Evolutionary conservation across 2,329 filamentous ascomycete species (phyloP).

Genomic region (Claviceps paspali): DNA sequence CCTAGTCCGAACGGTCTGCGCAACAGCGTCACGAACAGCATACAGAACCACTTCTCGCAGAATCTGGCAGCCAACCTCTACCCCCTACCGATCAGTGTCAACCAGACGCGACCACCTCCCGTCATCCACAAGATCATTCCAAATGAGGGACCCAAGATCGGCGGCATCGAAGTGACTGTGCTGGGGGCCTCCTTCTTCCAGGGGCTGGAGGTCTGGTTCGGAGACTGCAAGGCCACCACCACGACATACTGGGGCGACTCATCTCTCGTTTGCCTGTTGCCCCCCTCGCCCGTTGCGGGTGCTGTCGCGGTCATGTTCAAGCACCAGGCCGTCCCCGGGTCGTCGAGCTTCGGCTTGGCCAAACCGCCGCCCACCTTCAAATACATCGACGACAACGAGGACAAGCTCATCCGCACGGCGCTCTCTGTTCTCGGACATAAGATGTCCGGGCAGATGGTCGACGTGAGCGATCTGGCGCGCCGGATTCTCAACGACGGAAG

Average conservation of each 20-base stretch:
- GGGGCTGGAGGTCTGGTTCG: constrained; percentile 72
- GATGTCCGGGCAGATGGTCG: constrained; percentile 46
- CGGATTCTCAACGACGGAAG: constrained; percentile 39
- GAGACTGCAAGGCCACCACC: constrained; percentile 45
- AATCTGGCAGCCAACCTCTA: constrained; percentile 34
- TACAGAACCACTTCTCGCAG: constrained; percentile 29
- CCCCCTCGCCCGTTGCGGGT: constrained; percentile 52
- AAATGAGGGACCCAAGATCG: constrained; percentile 62
- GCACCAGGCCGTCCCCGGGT: constrained; percentile 27
- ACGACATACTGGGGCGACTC: constrained; percentile 71
- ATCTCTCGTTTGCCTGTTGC: constrained; percentile 64
- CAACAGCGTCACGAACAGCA: constrained; percentile 27
- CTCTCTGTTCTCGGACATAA: constrained; percentile 49
- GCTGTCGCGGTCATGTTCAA: constrained; percentile 58
- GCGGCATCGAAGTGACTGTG: constrained; percentile 77
- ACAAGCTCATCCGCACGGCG: constrained; percentile 52
- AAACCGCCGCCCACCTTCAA: constrained; percentile 44
- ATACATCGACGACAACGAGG: constrained; percentile 58
- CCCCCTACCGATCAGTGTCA: constrained; percentile 31
- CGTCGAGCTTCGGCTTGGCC: constrained; percentile 19
- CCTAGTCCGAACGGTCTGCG: constrained; percentile 49
- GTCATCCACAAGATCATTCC: constrained; percentile 76
- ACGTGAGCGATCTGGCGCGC: constrained; percentile 45
- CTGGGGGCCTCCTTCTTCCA: constrained; percentile 67
- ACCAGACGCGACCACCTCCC: constrained; percentile 30